phyloP scores from a whole-genome alignment of 2,329 filamentous ascomycete species.

The Ascochyta viciae-villosae region DNA sequence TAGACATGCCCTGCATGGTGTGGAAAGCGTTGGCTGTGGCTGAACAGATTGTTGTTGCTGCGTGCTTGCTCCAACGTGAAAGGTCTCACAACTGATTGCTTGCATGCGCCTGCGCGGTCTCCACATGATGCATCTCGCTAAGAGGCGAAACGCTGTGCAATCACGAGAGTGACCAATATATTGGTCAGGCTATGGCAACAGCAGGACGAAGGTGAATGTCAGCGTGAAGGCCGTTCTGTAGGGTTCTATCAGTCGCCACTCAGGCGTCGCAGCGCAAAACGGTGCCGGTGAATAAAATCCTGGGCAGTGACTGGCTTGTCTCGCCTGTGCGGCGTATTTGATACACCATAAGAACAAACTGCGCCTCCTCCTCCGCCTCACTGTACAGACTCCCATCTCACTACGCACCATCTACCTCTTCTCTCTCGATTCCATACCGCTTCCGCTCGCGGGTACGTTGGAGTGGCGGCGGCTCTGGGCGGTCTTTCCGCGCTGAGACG shows the following conservation, averaged over 20 bases:
- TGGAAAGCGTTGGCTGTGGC: constrained; percentile 1
- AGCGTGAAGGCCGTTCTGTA: constrained; percentile 32
- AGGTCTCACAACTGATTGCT: constrained; percentile 30
- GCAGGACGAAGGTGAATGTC: constrained; percentile 27
- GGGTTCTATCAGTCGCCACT: constrained; percentile 43
- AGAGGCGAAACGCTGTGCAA: constrained; percentile 9
- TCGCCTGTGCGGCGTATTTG: constrained; percentile 28
- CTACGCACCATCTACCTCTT: constrained; percentile 1
- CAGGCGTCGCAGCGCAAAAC: constrained; percentile 27
- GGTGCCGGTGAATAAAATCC: constrained; percentile 42
- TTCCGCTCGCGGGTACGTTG: constrained; percentile 12
- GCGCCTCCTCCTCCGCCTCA: constrained; percentile 20
- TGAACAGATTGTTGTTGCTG: constrained; percentile 19
- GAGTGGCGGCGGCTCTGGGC: constrained; percentile 20
- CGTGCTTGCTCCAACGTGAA: constrained; percentile 24
- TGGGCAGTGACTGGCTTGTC: constrained; percentile 31
- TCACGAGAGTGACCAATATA: constrained; percentile 20
- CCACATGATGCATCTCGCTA: constrained; percentile 17
- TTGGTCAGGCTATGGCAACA: constrained; percentile 23
- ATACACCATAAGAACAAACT: constrained; percentile 35
- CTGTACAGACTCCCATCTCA: constrained; percentile 1
- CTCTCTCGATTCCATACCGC: constrained; percentile 6
- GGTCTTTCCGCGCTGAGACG: constrained; percentile 45
- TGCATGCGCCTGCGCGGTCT: constrained; percentile 14
- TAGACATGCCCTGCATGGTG: not conserved